A percentile compares a stretch with the other conserved stretches of the same genome.
These are phyloP conservation scores for Fusarium sororula DNA, from an alignment of 2,329 filamentous ascomycete species.

Conservation along the genomic window DNA sequence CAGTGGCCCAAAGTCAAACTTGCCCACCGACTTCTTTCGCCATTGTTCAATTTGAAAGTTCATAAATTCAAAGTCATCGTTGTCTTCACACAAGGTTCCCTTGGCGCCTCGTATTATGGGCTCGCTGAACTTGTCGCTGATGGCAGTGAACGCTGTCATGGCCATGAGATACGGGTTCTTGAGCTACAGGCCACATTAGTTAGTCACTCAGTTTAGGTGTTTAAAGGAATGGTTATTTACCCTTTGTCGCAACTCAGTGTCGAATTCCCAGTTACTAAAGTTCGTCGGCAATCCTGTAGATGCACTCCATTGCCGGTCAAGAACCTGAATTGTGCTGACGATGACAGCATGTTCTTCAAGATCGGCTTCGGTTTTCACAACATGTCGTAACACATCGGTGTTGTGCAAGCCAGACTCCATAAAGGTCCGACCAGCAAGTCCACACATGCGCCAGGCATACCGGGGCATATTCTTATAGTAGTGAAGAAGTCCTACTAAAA, in stretches of 20 bases:
- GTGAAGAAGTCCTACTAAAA: neutral
- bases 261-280: neutral
- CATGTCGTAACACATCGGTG: neutral
- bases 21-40: neutral
- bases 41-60: neutral
- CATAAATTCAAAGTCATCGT: neutral
- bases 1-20: neutral
- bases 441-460: neutral
- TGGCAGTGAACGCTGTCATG: neutral
- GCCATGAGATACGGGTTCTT: neutral
- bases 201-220: neutral
- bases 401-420: neutral
- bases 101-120: neutral
- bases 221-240: neutral
- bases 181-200: neutral
- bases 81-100: neutral
- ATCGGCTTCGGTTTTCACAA: neutral
- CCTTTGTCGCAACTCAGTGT: neutral
- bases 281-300: neutral
- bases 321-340: neutral
- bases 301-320: neutral
- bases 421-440: neutral
- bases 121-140: neutral
- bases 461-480: neutral
- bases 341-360: neutral